phyloP scores from a whole-genome alignment of 306 rosid genomes.

The Nissolia schottii region DNA sequence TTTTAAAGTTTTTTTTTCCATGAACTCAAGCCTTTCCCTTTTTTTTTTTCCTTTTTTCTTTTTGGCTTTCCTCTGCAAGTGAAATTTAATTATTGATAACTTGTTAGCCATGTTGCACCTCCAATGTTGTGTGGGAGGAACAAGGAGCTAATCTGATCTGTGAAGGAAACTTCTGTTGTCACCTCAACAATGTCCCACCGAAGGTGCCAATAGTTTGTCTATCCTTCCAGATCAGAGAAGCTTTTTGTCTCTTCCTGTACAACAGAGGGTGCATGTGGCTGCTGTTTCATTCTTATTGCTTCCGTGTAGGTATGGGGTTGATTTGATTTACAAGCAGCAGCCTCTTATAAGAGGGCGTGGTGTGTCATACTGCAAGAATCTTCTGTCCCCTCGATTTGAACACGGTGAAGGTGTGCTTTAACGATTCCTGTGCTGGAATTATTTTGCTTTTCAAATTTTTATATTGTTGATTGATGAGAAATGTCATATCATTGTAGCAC shows the following conservation, averaged over 20 bases:
- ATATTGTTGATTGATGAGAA: slow-evolving; percentile 18
- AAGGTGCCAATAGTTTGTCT: slow-evolving; percentile 34
- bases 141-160: slow-evolving; percentile 59
- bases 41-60: slow-evolving; percentile 10
- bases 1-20: neutral
- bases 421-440: slow-evolving; percentile 1
- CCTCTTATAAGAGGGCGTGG: slow-evolving; percentile 96
- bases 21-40: slow-evolving; percentile 9
- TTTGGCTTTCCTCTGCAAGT: neutral
- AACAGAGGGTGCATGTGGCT: slow-evolving; percentile 67
- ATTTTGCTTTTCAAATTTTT: slow-evolving; percentile 5
- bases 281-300: slow-evolving; percentile 32
- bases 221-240: slow-evolving; percentile 57
- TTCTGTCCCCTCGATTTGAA: slow-evolving; percentile 91
- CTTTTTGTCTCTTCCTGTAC: slow-evolving; percentile 71
- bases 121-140: slow-evolving; percentile 58
- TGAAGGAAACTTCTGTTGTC: slow-evolving; percentile 50
- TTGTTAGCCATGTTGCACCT: slow-evolving; percentile 47
- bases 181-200: slow-evolving; percentile 27
- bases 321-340: slow-evolving; percentile 77
- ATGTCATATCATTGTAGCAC: slow-evolving; percentile 38
- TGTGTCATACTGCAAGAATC: slow-evolving; percentile 98
- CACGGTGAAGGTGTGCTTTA: slow-evolving; percentile 68
- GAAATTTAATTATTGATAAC: slow-evolving; percentile 27
- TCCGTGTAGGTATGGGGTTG: slow-evolving; percentile 84